phyloP scores from a whole-genome alignment of 495 filamentous ascomycete genomes.

The Penicillium flavigenum region DNA sequence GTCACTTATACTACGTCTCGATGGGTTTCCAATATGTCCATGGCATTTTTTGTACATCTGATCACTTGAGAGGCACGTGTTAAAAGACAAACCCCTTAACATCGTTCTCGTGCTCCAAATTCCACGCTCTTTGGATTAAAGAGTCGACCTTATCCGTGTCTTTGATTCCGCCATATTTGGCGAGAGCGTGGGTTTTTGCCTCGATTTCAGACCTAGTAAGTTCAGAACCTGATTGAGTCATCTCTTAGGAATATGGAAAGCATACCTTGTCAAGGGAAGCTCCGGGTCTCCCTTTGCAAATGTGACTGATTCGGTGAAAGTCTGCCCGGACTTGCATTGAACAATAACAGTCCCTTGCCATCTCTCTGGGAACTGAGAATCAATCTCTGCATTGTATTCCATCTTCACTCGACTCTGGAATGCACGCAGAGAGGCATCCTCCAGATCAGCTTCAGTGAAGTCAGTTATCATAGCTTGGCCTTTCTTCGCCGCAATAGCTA shows the following conservation, averaged over 20 bases:
- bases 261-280: constrained; percentile 33
- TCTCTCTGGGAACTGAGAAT: constrained; percentile 30
- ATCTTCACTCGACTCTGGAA: constrained; percentile 35
- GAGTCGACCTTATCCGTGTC: constrained; percentile 22
- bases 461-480: constrained; percentile 39
- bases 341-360: constrained; percentile 39
- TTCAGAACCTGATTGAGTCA: neutral
- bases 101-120: constrained; percentile 25
- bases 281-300: constrained; percentile 39
- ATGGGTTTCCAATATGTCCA: neutral
- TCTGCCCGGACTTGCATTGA: constrained; percentile 28
- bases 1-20: neutral
- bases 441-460: constrained; percentile 33
- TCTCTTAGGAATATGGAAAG: neutral
- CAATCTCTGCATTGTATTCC: constrained; percentile 33
- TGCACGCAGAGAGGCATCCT: constrained; percentile 25
- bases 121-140: constrained; percentile 31
- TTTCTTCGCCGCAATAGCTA: constrained; percentile 38
- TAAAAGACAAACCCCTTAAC: constrained; percentile 28
- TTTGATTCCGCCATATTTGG: constrained; percentile 28
- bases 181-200: constrained; percentile 26
- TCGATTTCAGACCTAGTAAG: constrained; percentile 30
- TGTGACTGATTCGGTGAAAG: constrained; percentile 25
- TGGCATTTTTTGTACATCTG: neutral
- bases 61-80: neutral